A percentile compares a stretch with the other conserved stretches of the same genome.
phyloP scores from a whole-genome alignment of 2,329 filamentous ascomycete species.

The Coniochaeta hoffmannii region DNA sequence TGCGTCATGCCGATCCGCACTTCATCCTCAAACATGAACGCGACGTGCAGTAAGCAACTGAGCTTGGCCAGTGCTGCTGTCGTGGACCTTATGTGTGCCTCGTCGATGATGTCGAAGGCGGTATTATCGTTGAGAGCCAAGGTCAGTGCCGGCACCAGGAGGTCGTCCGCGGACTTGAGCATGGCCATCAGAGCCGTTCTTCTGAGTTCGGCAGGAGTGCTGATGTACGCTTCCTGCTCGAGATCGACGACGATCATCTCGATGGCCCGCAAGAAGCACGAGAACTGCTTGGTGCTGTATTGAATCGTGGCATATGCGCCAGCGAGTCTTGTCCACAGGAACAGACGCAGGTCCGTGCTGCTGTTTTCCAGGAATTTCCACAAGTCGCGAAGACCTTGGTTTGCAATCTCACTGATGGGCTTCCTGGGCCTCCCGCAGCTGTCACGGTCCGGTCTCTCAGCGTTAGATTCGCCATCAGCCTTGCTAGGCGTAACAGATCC shows the following conservation, averaged over 20 bases:
- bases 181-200: conserved; percentile 65
- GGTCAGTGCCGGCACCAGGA: conserved; percentile 64
- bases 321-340: conserved; percentile 85
- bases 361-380: conserved; percentile 78
- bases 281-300: conserved; percentile 81
- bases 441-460: conserved; percentile 5
- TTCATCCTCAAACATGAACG: conserved; percentile 77
- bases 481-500: conserved; percentile 10
- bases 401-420: conserved; percentile 44
- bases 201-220: conserved; percentile 55
- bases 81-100: conserved; percentile 66
- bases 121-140: conserved; percentile 58
- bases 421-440: conserved; percentile 10
- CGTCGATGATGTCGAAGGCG: conserved; percentile 79
- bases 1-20: conserved; percentile 68
- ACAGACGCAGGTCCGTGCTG: conserved; percentile 74
- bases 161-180: conserved; percentile 71
- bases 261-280: conserved; percentile 77
- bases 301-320: conserved; percentile 82
- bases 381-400: conserved; percentile 63
- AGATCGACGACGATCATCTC: conserved; percentile 67
- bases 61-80: conserved; percentile 65
- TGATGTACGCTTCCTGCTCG: conserved; percentile 54
- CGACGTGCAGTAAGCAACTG: conserved; percentile 68
- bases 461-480: conserved; percentile 13